phyloP scores from a whole-genome alignment of 2,329 filamentous ascomycete genomes.

The Gyromitra esculenta region DNA sequence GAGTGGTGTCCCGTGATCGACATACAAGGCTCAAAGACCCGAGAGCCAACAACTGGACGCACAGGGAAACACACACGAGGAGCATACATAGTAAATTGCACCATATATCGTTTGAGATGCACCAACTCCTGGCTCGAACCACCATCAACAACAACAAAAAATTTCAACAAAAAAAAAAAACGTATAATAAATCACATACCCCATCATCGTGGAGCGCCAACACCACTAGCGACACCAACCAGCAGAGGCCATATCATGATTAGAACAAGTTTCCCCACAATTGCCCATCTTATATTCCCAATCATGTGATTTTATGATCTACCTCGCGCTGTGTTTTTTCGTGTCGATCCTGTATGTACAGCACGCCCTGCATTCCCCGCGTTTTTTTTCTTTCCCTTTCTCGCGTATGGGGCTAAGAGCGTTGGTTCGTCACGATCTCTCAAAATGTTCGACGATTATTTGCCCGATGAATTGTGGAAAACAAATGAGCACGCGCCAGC shows the following conservation, averaged over 20 bases:
- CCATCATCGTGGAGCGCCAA: not conserved
- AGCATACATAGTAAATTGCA: not conserved
- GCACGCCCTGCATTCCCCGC: slow-evolving; percentile 34
- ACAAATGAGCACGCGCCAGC: slow-evolving; percentile 27
- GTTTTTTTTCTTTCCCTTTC: not conserved
- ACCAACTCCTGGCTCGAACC: not conserved
- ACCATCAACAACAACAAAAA: not conserved
- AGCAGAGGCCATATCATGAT: not conserved
- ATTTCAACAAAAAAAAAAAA: not conserved
- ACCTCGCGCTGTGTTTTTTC: slow-evolving; percentile 2
- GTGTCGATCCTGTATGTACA: slow-evolving; percentile 27
- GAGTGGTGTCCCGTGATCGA: not conserved
- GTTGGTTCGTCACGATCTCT: slow-evolving; percentile 22
- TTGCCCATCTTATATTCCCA: slow-evolving; percentile 22
- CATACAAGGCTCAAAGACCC: not conserved
- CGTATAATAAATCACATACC: not conserved
- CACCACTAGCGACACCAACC: not conserved
- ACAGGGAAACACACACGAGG: not conserved
- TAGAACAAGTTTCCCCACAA: slow-evolving; percentile 11
- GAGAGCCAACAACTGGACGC: not conserved
- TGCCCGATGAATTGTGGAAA: slow-evolving; percentile 32
- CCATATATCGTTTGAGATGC: not conserved
- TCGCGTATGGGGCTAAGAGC: not conserved
- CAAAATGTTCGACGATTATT: slow-evolving; percentile 35
- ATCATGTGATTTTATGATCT: slow-evolving; percentile 31